Evolutionary conservation across 306 rosid species (phyloP).

Genomic region (Macrotyloma uniflorum): DNA sequence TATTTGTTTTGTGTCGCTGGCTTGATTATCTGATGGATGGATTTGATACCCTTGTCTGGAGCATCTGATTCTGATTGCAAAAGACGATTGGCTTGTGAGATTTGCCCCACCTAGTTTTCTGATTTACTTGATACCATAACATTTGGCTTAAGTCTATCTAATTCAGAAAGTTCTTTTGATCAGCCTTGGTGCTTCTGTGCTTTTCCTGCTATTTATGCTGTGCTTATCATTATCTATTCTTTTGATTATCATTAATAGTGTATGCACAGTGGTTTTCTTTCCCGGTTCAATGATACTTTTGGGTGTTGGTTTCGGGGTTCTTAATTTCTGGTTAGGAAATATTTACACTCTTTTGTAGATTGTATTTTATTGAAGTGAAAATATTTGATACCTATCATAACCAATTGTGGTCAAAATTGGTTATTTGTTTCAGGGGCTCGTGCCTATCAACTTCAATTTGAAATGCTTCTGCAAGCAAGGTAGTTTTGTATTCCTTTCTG

Average conservation of each 20-base stretch:
- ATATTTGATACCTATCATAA: background rate
- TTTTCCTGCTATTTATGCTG: background rate
- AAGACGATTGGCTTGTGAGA: constrained; percentile 10
- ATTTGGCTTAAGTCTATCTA: background rate
- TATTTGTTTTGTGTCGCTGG: background rate
- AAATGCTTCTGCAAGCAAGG: background rate
- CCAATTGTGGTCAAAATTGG: background rate
- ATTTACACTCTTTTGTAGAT: constrained; percentile 10
- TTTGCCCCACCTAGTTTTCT: constrained; percentile 27
- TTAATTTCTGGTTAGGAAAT: constrained; percentile 12
- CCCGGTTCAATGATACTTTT: constrained; percentile 16
- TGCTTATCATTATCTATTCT: background rate
- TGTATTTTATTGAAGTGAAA: background rate
- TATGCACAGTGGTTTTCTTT: background rate
- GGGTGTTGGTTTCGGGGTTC: background rate
- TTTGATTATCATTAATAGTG: background rate
- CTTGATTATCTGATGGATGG: constrained; percentile 31
- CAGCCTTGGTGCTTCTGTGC: background rate
- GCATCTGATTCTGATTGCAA: constrained; percentile 36
- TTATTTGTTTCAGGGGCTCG: background rate
- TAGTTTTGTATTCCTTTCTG: background rate
- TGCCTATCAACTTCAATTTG: background rate
- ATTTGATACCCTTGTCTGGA: constrained; percentile 31
- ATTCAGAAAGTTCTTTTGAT: constrained; percentile 9
- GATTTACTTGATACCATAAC: background rate